Percentiles rank a stretch among this genome's conserved stretches.
phyloP scores from a whole-genome alignment of 1,284 basidiomycete species.

The Malassezia obtusa region DNA sequence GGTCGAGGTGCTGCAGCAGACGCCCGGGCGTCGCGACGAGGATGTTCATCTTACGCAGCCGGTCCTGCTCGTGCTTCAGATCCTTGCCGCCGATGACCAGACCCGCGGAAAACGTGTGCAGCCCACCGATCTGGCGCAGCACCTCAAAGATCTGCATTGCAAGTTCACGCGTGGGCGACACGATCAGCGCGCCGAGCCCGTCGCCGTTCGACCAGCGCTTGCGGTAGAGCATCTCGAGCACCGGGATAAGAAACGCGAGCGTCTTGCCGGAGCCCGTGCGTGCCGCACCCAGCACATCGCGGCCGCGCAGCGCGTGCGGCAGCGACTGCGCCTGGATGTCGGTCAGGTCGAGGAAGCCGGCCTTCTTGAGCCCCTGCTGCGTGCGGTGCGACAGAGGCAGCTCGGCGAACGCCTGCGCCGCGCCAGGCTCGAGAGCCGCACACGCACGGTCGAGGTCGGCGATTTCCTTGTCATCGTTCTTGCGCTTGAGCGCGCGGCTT shows the following conservation, averaged over 20 bases:
- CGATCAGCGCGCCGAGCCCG: constrained; percentile 80
- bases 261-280: constrained; percentile 75
- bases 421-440: constrained; percentile 7
- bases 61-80: constrained; percentile 70
- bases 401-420: constrained; percentile 23
- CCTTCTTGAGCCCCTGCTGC: constrained; percentile 33
- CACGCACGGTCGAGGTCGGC: constrained; percentile 25
- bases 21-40: constrained; percentile 92
- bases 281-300: constrained; percentile 61
- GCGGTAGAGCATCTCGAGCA: constrained; percentile 65
- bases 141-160: constrained; percentile 97
- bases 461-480: constrained; percentile 32
- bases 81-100: constrained; percentile 94
- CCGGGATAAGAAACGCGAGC: constrained; percentile 67
- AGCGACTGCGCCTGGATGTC: constrained; percentile 39
- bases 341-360: constrained; percentile 42
- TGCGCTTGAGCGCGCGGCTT: constrained; percentile 25
- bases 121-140: constrained; percentile 76
- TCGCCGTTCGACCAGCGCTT: constrained; percentile 70
- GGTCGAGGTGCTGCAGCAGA: constrained; percentile 92
- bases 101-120: constrained; percentile 86
- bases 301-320: constrained; percentile 32
- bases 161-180: constrained; percentile 88
- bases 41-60: constrained; percentile 88
- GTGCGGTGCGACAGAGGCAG: constrained; percentile 38